Evolutionary conservation across 495 filamentous ascomycete species (phyloP), one percentile per base, ranked within the genome.

Genomic region (Xylaria curta): DNA sequence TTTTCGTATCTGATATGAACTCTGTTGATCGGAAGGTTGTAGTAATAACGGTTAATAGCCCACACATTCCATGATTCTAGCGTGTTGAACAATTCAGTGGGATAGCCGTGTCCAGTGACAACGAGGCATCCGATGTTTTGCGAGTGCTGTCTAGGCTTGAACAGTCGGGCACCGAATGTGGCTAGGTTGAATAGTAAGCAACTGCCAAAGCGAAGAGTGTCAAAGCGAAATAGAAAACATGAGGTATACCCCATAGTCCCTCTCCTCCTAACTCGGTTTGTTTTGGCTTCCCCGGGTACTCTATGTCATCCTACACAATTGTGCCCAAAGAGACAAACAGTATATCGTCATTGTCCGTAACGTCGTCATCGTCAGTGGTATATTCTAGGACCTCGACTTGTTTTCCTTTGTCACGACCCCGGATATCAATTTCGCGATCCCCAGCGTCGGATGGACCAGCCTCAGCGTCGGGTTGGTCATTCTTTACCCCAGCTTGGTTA

Each of bases 141-240:
- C 6, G 44, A 36, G 1, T 17, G 19, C 7, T 38, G 0, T 15
- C 31, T 10, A 4, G 15, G 28, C 31, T 53, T 66, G 31, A 66
- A 66, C 28, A 66, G 40, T n/a, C 63, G 63, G 17, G 63, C 63
- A 15, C 63, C 63, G 31, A 66, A 66, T 21, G 63, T 66, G 31
- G 63, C 63, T 66, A 40, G 63, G 28, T 66, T 28, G 19, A 36
- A 36, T 36, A 1, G 63, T 66, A 47, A 66, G 46, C 46, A n/a
- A 53, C 17, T n/a, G 7, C 19, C n/a, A 33, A 47, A 64, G 26
- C 17, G 10, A 10, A 31, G 5, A 36, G 56, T 10, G 5, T 46
- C 42, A 47, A 19, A 42, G 42, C 26, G n/a, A 66, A 4, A 26
- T 42, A 9, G 10, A 51, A 51, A 66, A 53, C 28, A 21, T 33